A percentile compares a stretch with the other conserved stretches of the same genome.
Evolutionary conservation across 108 stramenopile species (phyloP).

Genomic region (Cylindrotheca closterium): DNA sequence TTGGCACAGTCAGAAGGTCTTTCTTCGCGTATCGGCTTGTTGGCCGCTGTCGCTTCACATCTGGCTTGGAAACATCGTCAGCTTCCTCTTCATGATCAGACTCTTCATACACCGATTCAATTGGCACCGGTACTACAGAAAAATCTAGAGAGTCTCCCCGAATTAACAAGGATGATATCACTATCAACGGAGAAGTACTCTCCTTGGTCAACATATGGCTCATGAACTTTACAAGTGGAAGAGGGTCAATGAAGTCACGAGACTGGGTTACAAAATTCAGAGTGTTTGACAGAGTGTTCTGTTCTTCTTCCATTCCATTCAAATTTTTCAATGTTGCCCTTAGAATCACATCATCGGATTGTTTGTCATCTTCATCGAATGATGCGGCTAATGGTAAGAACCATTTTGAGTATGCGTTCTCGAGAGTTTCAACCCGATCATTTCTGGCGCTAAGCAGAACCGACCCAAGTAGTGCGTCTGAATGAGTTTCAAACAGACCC

Average conservation of each 20-base stretch:
- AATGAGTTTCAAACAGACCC: slow-evolving; percentile 8
- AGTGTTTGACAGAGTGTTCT: slow-evolving; percentile 13
- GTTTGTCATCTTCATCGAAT: background rate
- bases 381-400: slow-evolving; percentile 13
- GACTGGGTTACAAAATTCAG: background rate
- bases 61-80: slow-evolving; percentile 26
- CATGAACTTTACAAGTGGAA: slow-evolving; percentile 9
- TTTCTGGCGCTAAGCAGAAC: slow-evolving; percentile 4
- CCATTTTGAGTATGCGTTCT: slow-evolving; percentile 20
- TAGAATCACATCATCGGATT: slow-evolving; percentile 9
- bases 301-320: slow-evolving; percentile 7
- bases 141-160: slow-evolving; percentile 25
- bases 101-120: slow-evolving; percentile 35
- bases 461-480: slow-evolving; percentile 16
- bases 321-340: slow-evolving; percentile 16
- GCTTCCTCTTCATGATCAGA: slow-evolving; percentile 54
- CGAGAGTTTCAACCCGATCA: background rate
- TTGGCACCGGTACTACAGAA: slow-evolving; percentile 5
- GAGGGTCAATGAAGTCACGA: slow-evolving; percentile 4
- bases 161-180: slow-evolving; percentile 16
- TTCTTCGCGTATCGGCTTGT: slow-evolving; percentile 40
- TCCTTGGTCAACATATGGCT: slow-evolving; percentile 12
- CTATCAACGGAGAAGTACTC: slow-evolving; percentile 3
- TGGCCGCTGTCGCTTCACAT: slow-evolving; percentile 5
- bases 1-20: slow-evolving; percentile 60